Evolutionary conservation across 169 alveolate species (phyloP), one percentile per base, ranked within the genome.

Genomic region (Babesia bovis): DNA sequence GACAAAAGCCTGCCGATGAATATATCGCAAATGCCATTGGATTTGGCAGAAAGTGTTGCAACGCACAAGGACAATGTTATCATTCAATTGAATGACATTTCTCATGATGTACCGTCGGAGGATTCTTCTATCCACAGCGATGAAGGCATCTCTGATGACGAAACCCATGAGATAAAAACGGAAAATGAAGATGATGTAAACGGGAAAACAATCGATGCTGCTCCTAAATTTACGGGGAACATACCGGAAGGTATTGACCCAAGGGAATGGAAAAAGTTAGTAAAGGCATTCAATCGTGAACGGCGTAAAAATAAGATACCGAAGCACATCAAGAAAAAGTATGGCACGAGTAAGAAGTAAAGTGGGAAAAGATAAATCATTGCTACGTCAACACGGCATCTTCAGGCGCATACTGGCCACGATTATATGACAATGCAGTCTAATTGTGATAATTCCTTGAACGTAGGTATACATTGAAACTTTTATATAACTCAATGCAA

Each of bases 221-320:
- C 68, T 23, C 75, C 61, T 9, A 87, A 77, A 40, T 87, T 91
- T 47, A 68, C 67, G 26, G 95, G 95, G 59, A 86, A 75, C 25
- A 91, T 91, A 51, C 95, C 95, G 5, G 90, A 83, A n/a, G 91
- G 89, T 9, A 61, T 91, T n/a, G 88, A 85, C 45, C 82, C 87
- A 28, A 89, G 88, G 82, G 94, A 89, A 42, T 91, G 95, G 95
- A 90, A 91, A 51, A 90, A 83, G 58, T 61, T 86, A 83, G 94
- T 91, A 23, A 91, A 91, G 82, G 90, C 77, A 70, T 87, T 83
- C 57, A 89, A 91, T 52, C 38, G 95, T 25, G 94, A 90, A 56
- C 78, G 82, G 49, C 71, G 95, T 21, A 73, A 79, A 30, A 82
- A 84, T 45, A 91, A 91, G 76, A 78, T 91, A 66, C 95, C 95